Evolutionary conservation across 1,284 basidiomycete genomes (phyloP).

Genomic region (Amylostereum chailletii): DNA sequence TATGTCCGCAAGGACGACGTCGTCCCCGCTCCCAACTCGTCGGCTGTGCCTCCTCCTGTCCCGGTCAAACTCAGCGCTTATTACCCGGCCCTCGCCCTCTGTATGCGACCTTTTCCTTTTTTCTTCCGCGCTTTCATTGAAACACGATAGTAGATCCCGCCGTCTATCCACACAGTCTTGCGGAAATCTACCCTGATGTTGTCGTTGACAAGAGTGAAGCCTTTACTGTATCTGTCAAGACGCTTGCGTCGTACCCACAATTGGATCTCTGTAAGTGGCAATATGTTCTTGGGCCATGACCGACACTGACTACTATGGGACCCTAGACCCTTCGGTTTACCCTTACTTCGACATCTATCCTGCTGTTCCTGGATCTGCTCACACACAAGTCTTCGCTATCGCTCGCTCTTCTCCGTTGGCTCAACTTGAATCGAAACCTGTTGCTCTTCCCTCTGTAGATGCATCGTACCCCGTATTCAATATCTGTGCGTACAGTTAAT

Average conservation of each 20-base stretch:
- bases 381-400: not conserved
- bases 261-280: conserved; percentile 9
- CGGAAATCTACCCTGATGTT: not conserved
- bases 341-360: conserved; percentile 23
- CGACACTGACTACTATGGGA: not conserved
- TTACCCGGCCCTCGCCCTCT: conserved; percentile 8
- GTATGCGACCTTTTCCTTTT: not conserved
- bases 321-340: conserved; percentile 11
- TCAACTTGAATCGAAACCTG: no score
- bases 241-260: conserved; percentile 4
- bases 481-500: conserved; percentile 21
- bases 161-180: not conserved
- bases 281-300: not conserved
- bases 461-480: conserved; percentile 22
- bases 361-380: conserved; percentile 3
- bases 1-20: not conserved
- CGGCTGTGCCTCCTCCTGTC: not conserved
- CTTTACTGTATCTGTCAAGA: not conserved
- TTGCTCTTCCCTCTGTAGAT: not conserved
- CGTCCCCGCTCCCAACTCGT: conserved; percentile 5
- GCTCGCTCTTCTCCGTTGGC: not conserved
- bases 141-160: not conserved
- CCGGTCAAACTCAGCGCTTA: not conserved
- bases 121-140: not conserved
- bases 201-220: not conserved